Percentiles rank a stretch among this genome's conserved stretches.
phyloP scores from a whole-genome alignment of 2,329 filamentous ascomycete genomes.

The Sporothrix sp. region DNA sequence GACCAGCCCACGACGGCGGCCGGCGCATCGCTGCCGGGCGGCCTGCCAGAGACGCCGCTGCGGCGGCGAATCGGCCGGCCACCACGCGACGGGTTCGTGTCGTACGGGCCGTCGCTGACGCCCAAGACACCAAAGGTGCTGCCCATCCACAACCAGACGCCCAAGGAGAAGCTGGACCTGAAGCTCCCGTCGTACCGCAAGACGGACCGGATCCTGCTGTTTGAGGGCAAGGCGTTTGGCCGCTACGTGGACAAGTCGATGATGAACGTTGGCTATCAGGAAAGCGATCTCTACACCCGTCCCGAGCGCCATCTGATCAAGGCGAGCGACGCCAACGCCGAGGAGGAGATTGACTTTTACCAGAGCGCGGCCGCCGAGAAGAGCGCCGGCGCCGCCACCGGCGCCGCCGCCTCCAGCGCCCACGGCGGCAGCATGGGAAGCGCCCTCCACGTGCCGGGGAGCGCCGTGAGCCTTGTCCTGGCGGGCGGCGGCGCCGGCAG shows the following conservation, averaged over 20 bases:
- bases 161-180: conserved; percentile 68
- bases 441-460: conserved; percentile 25
- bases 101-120: conserved; percentile 37
- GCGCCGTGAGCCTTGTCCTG: conserved; percentile 32
- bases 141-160: conserved; percentile 70
- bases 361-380: conserved; percentile 37
- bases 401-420: conserved; percentile 33
- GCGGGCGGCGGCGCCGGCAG: conserved; percentile 11
- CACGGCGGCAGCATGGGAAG: conserved; percentile 37
- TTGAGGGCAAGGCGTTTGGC: conserved; percentile 76
- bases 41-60: conserved; percentile 13
- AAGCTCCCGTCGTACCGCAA: conserved; percentile 66
- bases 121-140: conserved; percentile 55
- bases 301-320: conserved; percentile 64
- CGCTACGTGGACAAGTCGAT: conserved; percentile 94
- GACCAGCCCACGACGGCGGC: not conserved
- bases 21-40: not conserved
- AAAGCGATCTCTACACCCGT: conserved; percentile 79
- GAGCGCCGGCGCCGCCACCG: conserved; percentile 34
- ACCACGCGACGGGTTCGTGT: conserved; percentile 40
- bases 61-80: conserved; percentile 34
- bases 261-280: conserved; percentile 92
- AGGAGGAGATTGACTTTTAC: conserved; percentile 44
- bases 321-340: conserved; percentile 47
- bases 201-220: conserved; percentile 68